These are phyloP conservation scores for Paecilomyces dactylethromorphus DNA, from an alignment of 2,329 filamentous ascomycete species.

Conservation along the genomic window DNA sequence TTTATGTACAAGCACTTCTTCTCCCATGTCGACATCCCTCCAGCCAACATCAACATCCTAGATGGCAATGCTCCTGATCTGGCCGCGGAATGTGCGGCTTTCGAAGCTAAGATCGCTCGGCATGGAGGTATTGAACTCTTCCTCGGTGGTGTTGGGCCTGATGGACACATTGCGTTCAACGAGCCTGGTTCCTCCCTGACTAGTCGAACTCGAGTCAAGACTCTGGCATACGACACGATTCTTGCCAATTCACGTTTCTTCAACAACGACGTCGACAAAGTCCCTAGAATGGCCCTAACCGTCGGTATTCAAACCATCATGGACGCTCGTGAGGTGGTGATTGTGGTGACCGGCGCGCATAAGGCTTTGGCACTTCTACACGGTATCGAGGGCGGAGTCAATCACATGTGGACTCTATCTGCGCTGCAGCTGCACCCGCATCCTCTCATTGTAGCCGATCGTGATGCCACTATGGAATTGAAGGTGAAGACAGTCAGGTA, in stretches of 20 bases:
- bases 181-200: constrained; percentile 75
- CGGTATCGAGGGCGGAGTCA: constrained; percentile 74
- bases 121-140: constrained; percentile 79
- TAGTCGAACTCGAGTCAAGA: constrained; percentile 78
- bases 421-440: constrained; percentile 74
- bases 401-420: constrained; percentile 88
- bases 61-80: constrained; percentile 73
- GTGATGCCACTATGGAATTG: constrained; percentile 67
- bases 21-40: constrained; percentile 73
- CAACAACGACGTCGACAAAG: constrained; percentile 62
- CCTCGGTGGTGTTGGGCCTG: constrained; percentile 75
- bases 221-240: constrained; percentile 79
- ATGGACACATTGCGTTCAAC: constrained; percentile 87
- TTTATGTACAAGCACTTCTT: constrained; percentile 96
- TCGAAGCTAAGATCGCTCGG: constrained; percentile 69
- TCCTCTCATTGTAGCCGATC: constrained; percentile 75
- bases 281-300: constrained; percentile 76
- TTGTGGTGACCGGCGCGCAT: constrained; percentile 74
- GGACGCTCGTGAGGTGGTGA: constrained; percentile 72
- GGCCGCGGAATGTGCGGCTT: constrained; percentile 68
- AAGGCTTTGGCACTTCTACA: constrained; percentile 74
- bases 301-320: constrained; percentile 80
- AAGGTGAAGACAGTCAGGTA: constrained; percentile 70
- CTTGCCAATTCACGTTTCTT: constrained; percentile 83
- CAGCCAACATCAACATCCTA: constrained; percentile 76